Evolutionary conservation across 495 filamentous ascomycete species (phyloP).

Genomic region (Cercophora scortea): DNA sequence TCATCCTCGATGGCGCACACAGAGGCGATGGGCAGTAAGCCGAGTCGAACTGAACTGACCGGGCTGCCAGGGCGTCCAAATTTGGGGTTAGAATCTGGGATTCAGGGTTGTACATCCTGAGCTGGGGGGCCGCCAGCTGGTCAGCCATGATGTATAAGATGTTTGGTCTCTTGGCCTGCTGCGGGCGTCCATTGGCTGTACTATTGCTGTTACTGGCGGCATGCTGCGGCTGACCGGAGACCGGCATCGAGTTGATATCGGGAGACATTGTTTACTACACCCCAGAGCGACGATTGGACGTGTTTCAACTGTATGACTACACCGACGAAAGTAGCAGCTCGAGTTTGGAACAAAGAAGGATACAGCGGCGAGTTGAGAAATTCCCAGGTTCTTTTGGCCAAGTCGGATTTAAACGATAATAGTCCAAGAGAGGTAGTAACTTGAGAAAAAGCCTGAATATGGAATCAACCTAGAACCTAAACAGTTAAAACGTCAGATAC

Average conservation of each 20-base stretch:
- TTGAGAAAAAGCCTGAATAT: neutral
- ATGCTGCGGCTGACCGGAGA: conserved; percentile 16
- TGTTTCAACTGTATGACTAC: no score
- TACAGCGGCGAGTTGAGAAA: no score
- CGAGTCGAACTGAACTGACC: conserved; percentile 75
- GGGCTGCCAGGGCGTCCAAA: conserved; percentile 68
- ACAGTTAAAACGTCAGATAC: conserved; percentile 3
- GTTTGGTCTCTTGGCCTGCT: conserved; percentile 20
- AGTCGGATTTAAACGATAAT: no score
- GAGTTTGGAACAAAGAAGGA: no score
- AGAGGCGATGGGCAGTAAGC: conserved; percentile 87
- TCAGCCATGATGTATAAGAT: conserved; percentile 70
- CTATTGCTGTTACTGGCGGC: conserved; percentile 3
- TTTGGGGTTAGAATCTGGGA: conserved; percentile 82
- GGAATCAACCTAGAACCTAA: neutral
- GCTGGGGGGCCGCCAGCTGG: conserved; percentile 77
- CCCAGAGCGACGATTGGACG: no score
- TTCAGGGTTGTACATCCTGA: conserved; percentile 73
- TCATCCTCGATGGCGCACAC: conserved; percentile 81
- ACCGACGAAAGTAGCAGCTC: no score
- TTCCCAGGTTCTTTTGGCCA: no score
- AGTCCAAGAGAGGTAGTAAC: no score
- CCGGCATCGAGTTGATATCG: conserved; percentile 45
- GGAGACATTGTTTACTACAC: conserved; percentile 37
- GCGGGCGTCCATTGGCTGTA: conserved; percentile 6